phyloP scores from a whole-genome alignment of 805 yeast genomes.

The Candida quercuum region DNA sequence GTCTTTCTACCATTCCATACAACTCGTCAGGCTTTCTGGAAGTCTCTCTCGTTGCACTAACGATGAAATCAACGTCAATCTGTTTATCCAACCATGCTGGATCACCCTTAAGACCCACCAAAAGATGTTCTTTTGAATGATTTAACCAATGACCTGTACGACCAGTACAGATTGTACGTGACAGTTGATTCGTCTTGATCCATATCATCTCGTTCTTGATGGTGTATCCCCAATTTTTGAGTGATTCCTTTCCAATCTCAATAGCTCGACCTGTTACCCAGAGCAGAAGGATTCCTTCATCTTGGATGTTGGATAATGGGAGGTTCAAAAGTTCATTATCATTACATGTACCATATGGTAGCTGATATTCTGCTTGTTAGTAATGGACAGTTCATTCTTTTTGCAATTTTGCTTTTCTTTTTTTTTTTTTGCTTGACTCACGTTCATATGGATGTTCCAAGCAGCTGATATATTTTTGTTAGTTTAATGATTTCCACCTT shows the following conservation, averaged over 20 bases:
- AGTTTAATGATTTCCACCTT: neutral
- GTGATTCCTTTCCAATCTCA: conserved; percentile 77
- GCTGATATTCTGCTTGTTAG: conserved; percentile 8
- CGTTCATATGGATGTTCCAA: conserved; percentile 92
- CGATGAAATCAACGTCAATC: conserved; percentile 71
- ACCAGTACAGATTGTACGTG: conserved; percentile 89
- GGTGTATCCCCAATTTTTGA: conserved; percentile 77
- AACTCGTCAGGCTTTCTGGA: conserved; percentile 89
- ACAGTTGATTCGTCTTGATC: conserved; percentile 86
- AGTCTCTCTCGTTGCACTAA: conserved; percentile 82
- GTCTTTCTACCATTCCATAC: conserved; percentile 77
- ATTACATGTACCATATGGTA: conserved; percentile 72
- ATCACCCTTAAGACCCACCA: conserved; percentile 80
- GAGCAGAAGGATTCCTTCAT: conserved; percentile 74
- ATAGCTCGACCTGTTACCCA: conserved; percentile 97
- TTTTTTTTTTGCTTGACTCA: too few species aligned
- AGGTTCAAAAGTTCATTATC: conserved; percentile 68
- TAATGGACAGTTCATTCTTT: too few species aligned
- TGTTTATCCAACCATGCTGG: conserved; percentile 65
- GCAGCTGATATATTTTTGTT: conserved; percentile 41
- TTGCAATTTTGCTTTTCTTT: too few species aligned
- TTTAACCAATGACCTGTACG: conserved; percentile 97
- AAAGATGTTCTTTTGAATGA: conserved; percentile 86
- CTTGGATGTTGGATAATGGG: conserved; percentile 65
- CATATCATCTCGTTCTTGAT: conserved; percentile 79